These are phyloP conservation scores for Raphanus raphanistrum DNA, from an alignment of 345 rosid species.

Conservation along the genomic window DNA sequence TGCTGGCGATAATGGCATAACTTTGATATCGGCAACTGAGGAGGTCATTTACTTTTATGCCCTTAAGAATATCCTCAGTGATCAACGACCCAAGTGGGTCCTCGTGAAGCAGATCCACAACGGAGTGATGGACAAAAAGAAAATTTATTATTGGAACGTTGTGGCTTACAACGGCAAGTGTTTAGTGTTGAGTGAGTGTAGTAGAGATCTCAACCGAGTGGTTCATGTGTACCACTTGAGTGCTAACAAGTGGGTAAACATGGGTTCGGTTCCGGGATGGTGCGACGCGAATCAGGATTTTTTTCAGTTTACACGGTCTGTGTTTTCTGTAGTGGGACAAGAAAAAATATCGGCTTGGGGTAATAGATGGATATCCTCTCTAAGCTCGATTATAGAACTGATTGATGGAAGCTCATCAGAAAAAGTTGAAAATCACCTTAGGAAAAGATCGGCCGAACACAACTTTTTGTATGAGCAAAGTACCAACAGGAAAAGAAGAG, in stretches of 20 bases:
- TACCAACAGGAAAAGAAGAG: neutral
- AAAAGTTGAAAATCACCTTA: neutral
- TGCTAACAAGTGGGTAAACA: neutral
- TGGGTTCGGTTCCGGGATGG: neutral
- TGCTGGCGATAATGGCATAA: neutral
- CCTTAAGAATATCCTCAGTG: neutral
- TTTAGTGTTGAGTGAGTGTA: neutral
- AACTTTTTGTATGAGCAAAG: neutral
- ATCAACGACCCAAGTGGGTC: neutral
- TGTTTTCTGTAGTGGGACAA: neutral
- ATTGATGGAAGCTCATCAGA: constrained; percentile 8
- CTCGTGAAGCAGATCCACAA: neutral
- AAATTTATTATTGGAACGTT: neutral
- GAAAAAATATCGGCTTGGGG: neutral
- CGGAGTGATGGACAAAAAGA: neutral
- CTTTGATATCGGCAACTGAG: neutral
- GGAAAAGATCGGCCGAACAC: neutral
- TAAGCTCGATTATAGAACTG: constrained; percentile 1
- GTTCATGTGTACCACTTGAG: constrained; percentile 13
- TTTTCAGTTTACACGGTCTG: neutral
- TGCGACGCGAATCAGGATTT: neutral
- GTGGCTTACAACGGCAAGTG: constrained; percentile 4
- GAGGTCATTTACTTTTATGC: neutral
- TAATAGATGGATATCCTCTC: neutral
- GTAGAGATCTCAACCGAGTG: neutral